These are phyloP conservation scores for Pythium graminicola DNA, from an alignment of 352 stramenopile genomes.

Conservation along the genomic window DNA sequence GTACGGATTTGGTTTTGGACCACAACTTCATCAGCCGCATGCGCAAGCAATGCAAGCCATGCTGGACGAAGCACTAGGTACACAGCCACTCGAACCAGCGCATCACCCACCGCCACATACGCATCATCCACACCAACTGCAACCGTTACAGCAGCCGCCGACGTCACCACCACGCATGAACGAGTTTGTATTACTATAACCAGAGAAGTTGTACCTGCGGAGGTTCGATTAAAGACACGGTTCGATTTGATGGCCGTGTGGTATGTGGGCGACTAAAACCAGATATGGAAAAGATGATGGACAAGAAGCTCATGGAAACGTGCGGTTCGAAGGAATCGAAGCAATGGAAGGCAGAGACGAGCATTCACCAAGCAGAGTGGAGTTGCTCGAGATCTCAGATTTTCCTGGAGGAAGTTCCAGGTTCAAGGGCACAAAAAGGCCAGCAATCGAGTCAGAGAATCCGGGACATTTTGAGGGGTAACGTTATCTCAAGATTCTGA, in stretches of 20 bases:
- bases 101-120: background rate
- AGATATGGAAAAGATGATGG: too few species aligned
- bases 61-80: conserved; percentile 15
- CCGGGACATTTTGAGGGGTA: background rate
- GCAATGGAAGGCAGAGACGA: too few species aligned
- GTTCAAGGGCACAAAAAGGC: conserved; percentile 11
- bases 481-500: too few species aligned
- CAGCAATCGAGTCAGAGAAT: background rate
- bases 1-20: conserved; percentile 11
- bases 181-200: conserved; percentile 20
- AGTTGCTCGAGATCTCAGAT: too few species aligned
- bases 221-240: too few species aligned
- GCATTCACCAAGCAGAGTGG: too few species aligned
- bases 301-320: too few species aligned
- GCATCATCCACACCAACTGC: background rate
- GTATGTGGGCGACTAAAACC: background rate
- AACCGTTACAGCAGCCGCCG: background rate
- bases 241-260: too few species aligned
- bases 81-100: conserved; percentile 2
- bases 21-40: conserved; percentile 1
- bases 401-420: too few species aligned
- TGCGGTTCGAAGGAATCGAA: too few species aligned
- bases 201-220: too few species aligned
- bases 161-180: conserved; percentile 12
- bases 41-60: conserved; percentile 19